Percentiles rank a stretch among this genome's conserved stretches.
Conservation (phyloP, 768 basidiomycete species). For the Austroboletus eburneus region DNA sequence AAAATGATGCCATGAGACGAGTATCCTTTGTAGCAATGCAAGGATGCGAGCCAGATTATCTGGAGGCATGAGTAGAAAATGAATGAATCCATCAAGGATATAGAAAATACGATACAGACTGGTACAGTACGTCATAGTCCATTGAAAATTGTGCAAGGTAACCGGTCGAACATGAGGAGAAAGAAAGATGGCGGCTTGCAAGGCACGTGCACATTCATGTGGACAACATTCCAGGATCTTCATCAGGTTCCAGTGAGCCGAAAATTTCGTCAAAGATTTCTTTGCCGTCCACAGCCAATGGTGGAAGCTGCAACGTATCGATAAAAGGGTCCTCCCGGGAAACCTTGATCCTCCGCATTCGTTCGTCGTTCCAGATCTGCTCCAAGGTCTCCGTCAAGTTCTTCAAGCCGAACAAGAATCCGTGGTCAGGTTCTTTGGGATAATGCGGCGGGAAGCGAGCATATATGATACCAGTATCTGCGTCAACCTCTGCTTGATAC, state of each 20-base stretch:
- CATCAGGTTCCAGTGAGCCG: slow-evolving; percentile 40
- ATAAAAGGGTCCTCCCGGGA: slow-evolving; percentile 53
- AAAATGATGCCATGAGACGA: neutral
- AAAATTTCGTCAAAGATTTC: slow-evolving; percentile 80
- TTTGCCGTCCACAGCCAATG: slow-evolving; percentile 66
- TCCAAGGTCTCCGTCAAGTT: slow-evolving; percentile 73
- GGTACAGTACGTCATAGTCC: neutral
- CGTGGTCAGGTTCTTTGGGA: slow-evolving; percentile 84
- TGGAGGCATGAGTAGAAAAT: neutral
- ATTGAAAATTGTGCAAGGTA: neutral
- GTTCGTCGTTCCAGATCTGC: slow-evolving; percentile 85
- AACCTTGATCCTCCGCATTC: slow-evolving; percentile 60
- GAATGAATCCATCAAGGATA: neutral
- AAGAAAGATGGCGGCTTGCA: neutral
- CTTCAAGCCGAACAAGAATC: slow-evolving; percentile 89
- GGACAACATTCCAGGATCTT: slow-evolving; percentile 75
- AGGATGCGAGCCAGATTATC: slow-evolving; percentile 3
- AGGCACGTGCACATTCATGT: slow-evolving; percentile 37
- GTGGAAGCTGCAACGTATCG: slow-evolving; percentile 50
- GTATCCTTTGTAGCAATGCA: slow-evolving; percentile 6
- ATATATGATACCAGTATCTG: slow-evolving; percentile 76
- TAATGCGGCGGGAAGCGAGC: slow-evolving; percentile 95
- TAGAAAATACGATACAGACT: slow-evolving; percentile 10
- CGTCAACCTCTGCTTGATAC: slow-evolving; percentile 79
- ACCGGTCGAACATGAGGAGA: neutral